Evolutionary conservation across 768 basidiomycete species (phyloP), one percentile per base, ranked within the genome.

Genomic region (Asterophora lycoperdoides): DNA sequence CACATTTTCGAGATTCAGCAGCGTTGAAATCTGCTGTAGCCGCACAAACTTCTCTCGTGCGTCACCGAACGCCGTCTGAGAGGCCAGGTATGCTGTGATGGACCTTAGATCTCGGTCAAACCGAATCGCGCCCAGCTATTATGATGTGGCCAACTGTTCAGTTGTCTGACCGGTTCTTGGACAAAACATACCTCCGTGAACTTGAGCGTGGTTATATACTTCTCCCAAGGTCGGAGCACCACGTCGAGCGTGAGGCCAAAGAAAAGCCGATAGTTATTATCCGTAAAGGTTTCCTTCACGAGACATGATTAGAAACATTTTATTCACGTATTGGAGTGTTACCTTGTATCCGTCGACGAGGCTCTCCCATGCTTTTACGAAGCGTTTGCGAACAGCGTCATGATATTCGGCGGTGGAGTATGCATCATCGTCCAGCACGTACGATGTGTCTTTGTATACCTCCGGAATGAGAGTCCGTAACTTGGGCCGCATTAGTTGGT

Each of bases 151-250:
- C 46, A 15, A 46, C 51, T 38, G 39, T 42, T 35, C 15, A 15
- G 41, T 36, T 18, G 11, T n/a, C 28, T 38, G 34, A 18, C 11
- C 40, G 13, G 9, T 37, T 15, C 19, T 28, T n/a, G 38, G 23
- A 19, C 17, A 33, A 4, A 11, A 51, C 79, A 20, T 56, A 87
- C 93, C 77, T 98, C 95, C 9, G 89, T 89, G 63, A 89, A 97
- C 66, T 79, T 86, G 60, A 95, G 75, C 1, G 80, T 76, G 57
- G 84, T 74, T 17, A 93, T 73, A 56, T 84, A 80, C 64, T 90
- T 95, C 69, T 99, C 96, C 93, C 93, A 97, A 37, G 93, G 94
- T 40, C 90, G 77, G n/a, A 96, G 81, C 15, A 98, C 72, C 6
- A 89, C 80, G 60, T 95, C 93, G 13, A 98, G 76, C 0, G 84